Conservation (phyloP, 2,329 filamentous ascomycete species). For the Fusarium oxysporum region DNA sequence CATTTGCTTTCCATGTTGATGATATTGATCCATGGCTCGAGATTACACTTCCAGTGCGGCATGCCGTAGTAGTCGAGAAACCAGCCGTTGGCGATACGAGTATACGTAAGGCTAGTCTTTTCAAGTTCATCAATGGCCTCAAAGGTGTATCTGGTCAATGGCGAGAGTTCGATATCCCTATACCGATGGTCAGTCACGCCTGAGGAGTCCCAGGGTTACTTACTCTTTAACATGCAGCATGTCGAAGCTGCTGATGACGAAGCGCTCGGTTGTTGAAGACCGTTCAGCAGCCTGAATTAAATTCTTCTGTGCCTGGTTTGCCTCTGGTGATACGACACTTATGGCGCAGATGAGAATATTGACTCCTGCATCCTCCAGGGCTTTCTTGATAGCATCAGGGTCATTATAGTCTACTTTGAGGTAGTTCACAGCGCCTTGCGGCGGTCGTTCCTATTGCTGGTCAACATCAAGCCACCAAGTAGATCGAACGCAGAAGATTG, state of each 20-base stretch:
- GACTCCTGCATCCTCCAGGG: conserved; percentile 10
- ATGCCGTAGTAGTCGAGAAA: conserved; percentile 47
- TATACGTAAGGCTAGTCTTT: conserved; percentile 17
- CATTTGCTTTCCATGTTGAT: conserved; percentile 41
- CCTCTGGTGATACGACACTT: conserved; percentile 22
- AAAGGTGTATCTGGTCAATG: conserved; percentile 39
- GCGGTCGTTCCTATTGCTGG: neutral
- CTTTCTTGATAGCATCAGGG: neutral
- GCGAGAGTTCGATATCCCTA: conserved; percentile 35
- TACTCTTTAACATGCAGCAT: conserved; percentile 39
- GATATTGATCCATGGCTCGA: conserved; percentile 42
- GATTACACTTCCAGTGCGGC: conserved; percentile 34
- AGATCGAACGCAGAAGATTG: fast-evolving
- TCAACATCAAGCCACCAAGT: neutral
- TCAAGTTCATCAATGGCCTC: conserved; percentile 35
- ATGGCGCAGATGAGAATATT: conserved; percentile 38
- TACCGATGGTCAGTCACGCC: fast-evolving
- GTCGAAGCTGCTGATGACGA: conserved; percentile 40
- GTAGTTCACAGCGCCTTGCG: neutral
- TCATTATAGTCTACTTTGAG: conserved; percentile 30
- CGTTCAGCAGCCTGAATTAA: conserved; percentile 28
- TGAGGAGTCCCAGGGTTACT: fast-evolving
- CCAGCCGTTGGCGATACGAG: conserved; percentile 38
- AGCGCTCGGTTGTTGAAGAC: conserved; percentile 16
- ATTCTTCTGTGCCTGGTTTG: conserved; percentile 34